Percentiles rank a stretch among this genome's conserved stretches.
Conservation (phyloP, 2,329 filamentous ascomycete species). For the Penicillium crustosum region DNA sequence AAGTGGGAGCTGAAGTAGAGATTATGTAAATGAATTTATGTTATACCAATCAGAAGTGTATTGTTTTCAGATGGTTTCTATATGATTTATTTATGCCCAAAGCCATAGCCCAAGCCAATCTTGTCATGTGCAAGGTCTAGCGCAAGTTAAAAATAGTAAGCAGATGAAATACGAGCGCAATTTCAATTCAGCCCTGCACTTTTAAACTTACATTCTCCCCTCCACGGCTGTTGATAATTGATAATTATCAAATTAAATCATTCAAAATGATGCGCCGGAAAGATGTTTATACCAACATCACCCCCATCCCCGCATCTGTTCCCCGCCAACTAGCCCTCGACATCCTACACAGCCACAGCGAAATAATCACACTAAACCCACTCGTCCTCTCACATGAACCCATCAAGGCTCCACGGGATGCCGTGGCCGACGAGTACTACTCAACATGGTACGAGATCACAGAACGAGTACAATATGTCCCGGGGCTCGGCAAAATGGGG, state of each 20-base stretch:
- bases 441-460: conserved; percentile 77
- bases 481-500: conserved; percentile 56
- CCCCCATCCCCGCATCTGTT: conserved; percentile 69
- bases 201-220: background rate
- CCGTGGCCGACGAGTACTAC: conserved; percentile 67
- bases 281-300: conserved; percentile 62
- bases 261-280: conserved; percentile 21
- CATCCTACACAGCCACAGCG: conserved; percentile 73
- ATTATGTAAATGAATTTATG: conserved; percentile 34
- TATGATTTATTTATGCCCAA: background rate
- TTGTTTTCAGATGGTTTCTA: background rate
- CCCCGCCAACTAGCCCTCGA: conserved; percentile 68
- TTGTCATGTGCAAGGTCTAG: background rate
- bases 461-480: conserved; percentile 74
- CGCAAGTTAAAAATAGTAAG: background rate
- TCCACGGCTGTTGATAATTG: background rate
- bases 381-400: conserved; percentile 70
- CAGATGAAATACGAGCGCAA: background rate
- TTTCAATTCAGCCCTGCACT: background rate
- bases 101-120: background rate
- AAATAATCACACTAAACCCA: conserved; percentile 87
- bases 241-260: background rate
- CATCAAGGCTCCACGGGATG: conserved; percentile 66
- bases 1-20: conserved; percentile 64
- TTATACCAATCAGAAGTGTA: background rate